A percentile compares a stretch with the other conserved stretches of the same genome.
Conservation (phyloP, 345 rosid species). For the Corchorus olitorius region DNA sequence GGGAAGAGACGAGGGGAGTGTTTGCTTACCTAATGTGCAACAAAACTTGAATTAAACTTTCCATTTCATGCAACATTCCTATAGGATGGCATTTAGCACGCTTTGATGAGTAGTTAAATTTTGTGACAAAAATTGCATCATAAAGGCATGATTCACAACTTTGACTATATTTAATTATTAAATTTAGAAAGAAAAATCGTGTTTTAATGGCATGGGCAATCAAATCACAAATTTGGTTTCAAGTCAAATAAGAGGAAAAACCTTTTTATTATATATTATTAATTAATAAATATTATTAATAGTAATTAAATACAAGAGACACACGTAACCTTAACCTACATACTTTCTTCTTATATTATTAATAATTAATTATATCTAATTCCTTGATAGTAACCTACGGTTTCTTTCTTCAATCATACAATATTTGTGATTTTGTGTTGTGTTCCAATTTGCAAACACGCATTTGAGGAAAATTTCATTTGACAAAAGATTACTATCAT, state of each 20-base stretch:
- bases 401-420: too few species aligned
- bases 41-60: not conserved
- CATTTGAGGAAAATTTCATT: too few species aligned
- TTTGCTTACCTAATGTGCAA: not conserved
- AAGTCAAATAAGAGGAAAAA: not conserved
- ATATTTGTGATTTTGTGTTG: too few species aligned
- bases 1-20: not conserved
- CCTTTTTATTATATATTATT: not conserved
- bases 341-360: too few species aligned
- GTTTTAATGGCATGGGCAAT: not conserved
- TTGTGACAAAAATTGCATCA: not conserved
- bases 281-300: too few species aligned
- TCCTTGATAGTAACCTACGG: too few species aligned
- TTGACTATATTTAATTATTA: not conserved
- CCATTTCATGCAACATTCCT: not conserved
- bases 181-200: not conserved
- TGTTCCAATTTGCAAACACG: too few species aligned
- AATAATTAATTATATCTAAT: too few species aligned
- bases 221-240: not conserved
- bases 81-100: slow-evolving; percentile 15
- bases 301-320: not conserved
- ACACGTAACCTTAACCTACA: not conserved
- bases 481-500: too few species aligned
- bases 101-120: not conserved
- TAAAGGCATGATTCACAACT: slow-evolving; percentile 17